phyloP scores from a whole-genome alignment of 148 eudicot species.

The Talinum fruticosum region DNA sequence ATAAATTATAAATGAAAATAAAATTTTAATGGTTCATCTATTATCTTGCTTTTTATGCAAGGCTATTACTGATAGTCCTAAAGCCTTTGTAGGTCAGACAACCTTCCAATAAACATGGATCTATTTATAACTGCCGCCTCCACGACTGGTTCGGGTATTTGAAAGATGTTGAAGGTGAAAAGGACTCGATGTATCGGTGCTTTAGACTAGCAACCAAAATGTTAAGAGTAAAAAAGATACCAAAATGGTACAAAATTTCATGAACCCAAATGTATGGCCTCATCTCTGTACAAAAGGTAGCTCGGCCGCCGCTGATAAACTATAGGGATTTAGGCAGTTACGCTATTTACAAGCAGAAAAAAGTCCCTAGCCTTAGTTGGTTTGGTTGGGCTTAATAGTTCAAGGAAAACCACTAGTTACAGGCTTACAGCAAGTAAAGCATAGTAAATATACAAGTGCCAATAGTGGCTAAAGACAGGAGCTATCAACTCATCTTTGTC shows the following conservation, averaged over 20 bases:
- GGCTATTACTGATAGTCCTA: neutral
- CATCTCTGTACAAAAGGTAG: no score
- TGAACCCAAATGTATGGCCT: neutral
- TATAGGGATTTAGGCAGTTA: neutral
- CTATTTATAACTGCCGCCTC: neutral
- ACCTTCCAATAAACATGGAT: neutral
- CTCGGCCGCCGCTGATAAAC: neutral
- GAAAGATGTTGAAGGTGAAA: neutral
- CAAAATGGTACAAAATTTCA: neutral
- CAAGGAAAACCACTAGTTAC: neutral
- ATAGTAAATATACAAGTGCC: neutral
- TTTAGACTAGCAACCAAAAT: neutral
- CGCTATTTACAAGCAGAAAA: neutral
- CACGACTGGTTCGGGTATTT: neutral
- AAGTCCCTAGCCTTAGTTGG: neutral
- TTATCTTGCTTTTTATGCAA: neutral
- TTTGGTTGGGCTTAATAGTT: neutral
- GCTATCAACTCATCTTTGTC: neutral
- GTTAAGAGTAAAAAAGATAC: neutral
- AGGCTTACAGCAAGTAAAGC: neutral
- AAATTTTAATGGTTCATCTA: no score
- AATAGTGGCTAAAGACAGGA: neutral
- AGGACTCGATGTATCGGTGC: neutral
- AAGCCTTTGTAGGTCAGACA: neutral
- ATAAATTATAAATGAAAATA: no score